Conservation (phyloP, 805 yeast species). For the Wickerhamiella vanderwaltii region DNA sequence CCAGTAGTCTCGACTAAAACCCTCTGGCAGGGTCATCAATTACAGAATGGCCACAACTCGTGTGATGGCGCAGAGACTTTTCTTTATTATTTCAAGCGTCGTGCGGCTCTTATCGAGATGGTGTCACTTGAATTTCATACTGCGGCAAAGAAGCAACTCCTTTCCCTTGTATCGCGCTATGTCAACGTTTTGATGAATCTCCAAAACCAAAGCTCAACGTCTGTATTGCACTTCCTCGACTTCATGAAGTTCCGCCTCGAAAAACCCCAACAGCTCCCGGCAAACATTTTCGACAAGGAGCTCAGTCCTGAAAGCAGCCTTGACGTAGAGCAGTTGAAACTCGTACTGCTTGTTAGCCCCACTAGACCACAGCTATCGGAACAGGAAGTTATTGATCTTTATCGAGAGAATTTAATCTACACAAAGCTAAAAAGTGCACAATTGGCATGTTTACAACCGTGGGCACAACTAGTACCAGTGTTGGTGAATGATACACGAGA, state of each 20-base stretch:
- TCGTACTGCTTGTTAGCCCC: constrained; percentile 7
- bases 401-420: not conserved
- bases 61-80: constrained; percentile 31
- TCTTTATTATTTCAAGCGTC: constrained; percentile 45
- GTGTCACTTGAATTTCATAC: constrained; percentile 64
- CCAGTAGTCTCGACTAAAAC: constrained; percentile 40
- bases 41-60: constrained; percentile 34
- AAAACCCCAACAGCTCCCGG: not conserved
- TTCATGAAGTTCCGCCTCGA: constrained; percentile 39
- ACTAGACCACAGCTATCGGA: not conserved
- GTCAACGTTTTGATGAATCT: constrained; percentile 40
- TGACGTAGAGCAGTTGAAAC: not conserved
- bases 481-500: constrained; percentile 42
- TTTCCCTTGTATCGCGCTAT: constrained; percentile 42
- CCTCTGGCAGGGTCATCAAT: constrained; percentile 38
- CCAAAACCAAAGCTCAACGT: constrained; percentile 39
- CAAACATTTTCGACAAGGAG: not conserved
- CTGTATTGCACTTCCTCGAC: constrained; percentile 58
- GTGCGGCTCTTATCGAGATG: constrained; percentile 51
- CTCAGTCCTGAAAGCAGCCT: not conserved
- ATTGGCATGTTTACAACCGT: constrained; percentile 55
- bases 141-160: constrained; percentile 34
- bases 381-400: not conserved
- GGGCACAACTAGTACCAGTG: constrained; percentile 73
- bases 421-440: constrained; percentile 30